Base-by-base conservation (phyloP, 1,284 basidiomycete species). In the Moesziomyces sp. region DNA sequence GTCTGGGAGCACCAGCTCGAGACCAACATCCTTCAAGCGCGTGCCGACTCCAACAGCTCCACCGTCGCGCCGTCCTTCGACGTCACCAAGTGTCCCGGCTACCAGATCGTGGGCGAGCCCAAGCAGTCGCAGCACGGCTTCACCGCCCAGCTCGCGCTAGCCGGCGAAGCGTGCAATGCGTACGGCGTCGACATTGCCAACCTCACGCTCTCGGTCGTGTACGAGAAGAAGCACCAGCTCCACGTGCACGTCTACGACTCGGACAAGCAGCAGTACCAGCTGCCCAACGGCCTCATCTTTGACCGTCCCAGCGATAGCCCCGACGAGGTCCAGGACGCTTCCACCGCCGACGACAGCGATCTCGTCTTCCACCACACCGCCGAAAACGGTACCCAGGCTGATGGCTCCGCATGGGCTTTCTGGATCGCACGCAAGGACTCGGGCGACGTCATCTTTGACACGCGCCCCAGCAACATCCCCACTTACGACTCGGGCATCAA, bases 181-280 rank as follows among this genome's bases (percentile, higher is more conserved):
- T 93, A 91, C 76, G 91, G 91, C 16, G 86, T 83, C 13, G 92
- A 93, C 77, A 86, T 92, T 44, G 38, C 83, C 2, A 85, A 89
- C 62, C 87, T 93, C 46, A 90, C 88, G 6, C 86, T 93, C 14
- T 83, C 89, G 43, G 89, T 90, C 44, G 87, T 87, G 0, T 91
- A 91, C 73, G 90, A 92, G 78, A 65, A 62, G 51, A 58, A 58
- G 48, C 66, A 76, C 35, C 64, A 66, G 59, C 89, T 93, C 18
- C 91, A 92, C 74, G 86, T 92, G 59, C 91, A 92, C 83, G 90
- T 92, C 76, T 88, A 87, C 23, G 91, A 92, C 74, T 82, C 88
- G 0, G 83, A 86, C 1, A 66, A 65, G 52, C 55, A 85, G 5
- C 90, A 91, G 48, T 92, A 89, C 75, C 90, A 92, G 80, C 88